Conservation (phyloP, 305 asterid genomes). For the Fraxinus paxiana region DNA sequence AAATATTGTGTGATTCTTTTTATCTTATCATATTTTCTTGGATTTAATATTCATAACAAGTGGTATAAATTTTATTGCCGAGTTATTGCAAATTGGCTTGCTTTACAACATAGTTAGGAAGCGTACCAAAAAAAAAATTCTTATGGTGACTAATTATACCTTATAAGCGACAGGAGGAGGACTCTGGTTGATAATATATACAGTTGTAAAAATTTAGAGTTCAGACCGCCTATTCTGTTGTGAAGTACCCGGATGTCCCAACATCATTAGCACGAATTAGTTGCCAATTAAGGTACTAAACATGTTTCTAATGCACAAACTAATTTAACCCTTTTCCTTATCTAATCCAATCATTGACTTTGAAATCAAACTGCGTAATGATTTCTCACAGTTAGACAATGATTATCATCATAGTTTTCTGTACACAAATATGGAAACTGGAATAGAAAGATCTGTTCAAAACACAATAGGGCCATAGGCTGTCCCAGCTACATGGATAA, state of each 20-base stretch:
- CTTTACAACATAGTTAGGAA: too few species aligned
- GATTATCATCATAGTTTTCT: not conserved
- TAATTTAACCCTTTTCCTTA: not conserved
- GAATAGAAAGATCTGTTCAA: constrained; percentile 16
- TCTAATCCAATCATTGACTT: not conserved
- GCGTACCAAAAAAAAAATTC: too few species aligned
- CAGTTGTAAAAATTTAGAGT: too few species aligned
- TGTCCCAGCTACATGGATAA: constrained; percentile 8
- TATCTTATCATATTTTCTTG: too few species aligned
- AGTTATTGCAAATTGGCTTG: too few species aligned
- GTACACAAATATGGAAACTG: constrained; percentile 19
- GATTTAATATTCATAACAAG: too few species aligned
- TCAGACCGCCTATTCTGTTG: too few species aligned
- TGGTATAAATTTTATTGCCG: too few species aligned
- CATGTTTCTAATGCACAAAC: not conserved
- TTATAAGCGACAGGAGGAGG: too few species aligned
- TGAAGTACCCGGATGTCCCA: not conserved
- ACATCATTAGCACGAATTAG: not conserved
- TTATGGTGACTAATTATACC: too few species aligned
- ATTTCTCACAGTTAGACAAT: not conserved
- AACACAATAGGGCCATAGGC: not conserved
- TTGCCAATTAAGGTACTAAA: not conserved
- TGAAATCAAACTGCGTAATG: not conserved
- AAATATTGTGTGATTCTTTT: too few species aligned
- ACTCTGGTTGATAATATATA: too few species aligned